phyloP scores from a whole-genome alignment of 768 basidiomycete genomes.

The Lepiota subincarnata region DNA sequence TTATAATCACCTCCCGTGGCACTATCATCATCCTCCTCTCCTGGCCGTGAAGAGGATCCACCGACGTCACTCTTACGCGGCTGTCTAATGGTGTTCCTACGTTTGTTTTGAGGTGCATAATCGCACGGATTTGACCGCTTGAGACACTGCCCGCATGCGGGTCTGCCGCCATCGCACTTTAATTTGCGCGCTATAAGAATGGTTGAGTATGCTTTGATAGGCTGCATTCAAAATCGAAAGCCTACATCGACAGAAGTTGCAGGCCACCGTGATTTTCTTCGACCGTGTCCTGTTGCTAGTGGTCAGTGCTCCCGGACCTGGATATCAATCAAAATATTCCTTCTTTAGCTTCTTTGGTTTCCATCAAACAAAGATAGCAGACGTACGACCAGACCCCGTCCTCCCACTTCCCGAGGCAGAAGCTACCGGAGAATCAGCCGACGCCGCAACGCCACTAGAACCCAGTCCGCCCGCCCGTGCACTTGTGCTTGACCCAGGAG shows the following conservation, averaged over 20 bases:
- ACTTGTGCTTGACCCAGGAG: constrained; percentile 6
- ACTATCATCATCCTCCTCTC: constrained; percentile 65
- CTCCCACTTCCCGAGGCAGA: constrained; percentile 11
- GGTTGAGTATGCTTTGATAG: constrained; percentile 10
- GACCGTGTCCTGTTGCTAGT: constrained; percentile 58
- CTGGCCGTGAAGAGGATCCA: constrained; percentile 23
- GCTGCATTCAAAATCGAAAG: constrained; percentile 11
- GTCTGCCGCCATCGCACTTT: constrained; percentile 84
- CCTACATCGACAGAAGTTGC: constrained; percentile 89
- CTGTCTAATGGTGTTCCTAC: constrained; percentile 55
- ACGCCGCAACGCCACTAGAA: constrained; percentile 10
- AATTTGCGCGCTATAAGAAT: constrained; percentile 67
- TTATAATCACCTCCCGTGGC: constrained; percentile 62
- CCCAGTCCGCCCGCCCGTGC: constrained; percentile 2
- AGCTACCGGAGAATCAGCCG: constrained; percentile 9
- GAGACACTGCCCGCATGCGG: constrained; percentile 77
- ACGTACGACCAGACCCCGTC: constrained; percentile 8
- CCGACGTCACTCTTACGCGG: constrained; percentile 16
- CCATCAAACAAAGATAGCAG: constrained; percentile 5
- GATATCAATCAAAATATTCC: not conserved
- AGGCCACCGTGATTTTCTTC: constrained; percentile 87
- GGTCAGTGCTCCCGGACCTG: constrained; percentile 5
- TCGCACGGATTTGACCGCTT: constrained; percentile 78
- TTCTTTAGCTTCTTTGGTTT: constrained; percentile 4
- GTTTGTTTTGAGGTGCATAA: constrained; percentile 75